phyloP scores from a whole-genome alignment of 139 green algal species.

The Tetraselmis chui region DNA sequence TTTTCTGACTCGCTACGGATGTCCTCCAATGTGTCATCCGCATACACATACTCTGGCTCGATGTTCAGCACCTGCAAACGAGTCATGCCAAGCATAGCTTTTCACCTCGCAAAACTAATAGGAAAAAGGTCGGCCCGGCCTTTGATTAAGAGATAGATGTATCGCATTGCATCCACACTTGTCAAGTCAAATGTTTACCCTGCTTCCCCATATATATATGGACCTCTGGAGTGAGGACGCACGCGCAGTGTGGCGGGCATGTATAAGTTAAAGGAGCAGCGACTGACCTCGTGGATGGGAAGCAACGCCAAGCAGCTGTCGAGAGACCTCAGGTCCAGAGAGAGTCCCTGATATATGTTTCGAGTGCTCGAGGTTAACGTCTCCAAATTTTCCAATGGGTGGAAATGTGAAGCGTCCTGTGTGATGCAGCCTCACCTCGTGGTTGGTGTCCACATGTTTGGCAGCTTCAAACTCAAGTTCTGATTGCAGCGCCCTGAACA shows the following conservation, averaged over 20 bases:
- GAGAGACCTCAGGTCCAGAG: not conserved
- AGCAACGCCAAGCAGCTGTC: not conserved
- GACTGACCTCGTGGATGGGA: not conserved
- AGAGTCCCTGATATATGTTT: not conserved
- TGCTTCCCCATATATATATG: too few species aligned
- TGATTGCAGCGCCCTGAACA: not conserved
- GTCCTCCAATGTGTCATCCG: not conserved
- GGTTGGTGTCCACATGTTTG: not conserved
- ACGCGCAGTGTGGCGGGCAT: not conserved
- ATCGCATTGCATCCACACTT: too few species aligned
- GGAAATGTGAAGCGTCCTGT: too few species aligned
- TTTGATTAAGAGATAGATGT: too few species aligned
- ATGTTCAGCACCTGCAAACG: constrained; percentile 1
- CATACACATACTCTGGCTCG: not conserved
- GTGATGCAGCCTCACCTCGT: not conserved
- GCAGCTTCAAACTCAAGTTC: not conserved
- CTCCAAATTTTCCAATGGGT: too few species aligned
- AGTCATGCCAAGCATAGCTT: too few species aligned
- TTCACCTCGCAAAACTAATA: too few species aligned
- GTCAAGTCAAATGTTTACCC: too few species aligned
- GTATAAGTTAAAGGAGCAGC: not conserved
- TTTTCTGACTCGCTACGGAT: not conserved
- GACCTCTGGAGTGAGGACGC: too few species aligned
- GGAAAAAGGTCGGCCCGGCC: too few species aligned
- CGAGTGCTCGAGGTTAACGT: too few species aligned